Evolutionary conservation across 1,139 yeast species (phyloP).

Genomic region (Nakaseomyces delphensis): DNA sequence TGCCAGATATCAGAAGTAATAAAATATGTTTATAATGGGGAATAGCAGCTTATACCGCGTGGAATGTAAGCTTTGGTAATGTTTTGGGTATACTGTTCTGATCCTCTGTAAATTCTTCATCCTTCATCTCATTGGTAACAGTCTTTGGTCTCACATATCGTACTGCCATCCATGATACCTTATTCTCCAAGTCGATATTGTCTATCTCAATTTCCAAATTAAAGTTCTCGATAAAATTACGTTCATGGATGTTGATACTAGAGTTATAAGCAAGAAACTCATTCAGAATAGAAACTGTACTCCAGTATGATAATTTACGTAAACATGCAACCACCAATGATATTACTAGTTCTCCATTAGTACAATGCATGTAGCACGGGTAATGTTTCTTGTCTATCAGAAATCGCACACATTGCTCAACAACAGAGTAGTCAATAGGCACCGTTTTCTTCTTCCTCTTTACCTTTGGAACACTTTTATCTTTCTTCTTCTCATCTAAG

Average conservation of each 20-base stretch:
- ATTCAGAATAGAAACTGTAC: conserved; percentile 75
- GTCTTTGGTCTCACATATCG: conserved; percentile 12
- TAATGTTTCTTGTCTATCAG: conserved; percentile 51
- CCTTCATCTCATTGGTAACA: conserved; percentile 7
- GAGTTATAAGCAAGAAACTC: conserved; percentile 75
- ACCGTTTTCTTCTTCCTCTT: conserved; percentile 74
- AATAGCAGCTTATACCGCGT: conserved; percentile 14
- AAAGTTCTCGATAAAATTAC: conserved; percentile 75
- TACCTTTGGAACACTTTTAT: conserved; percentile 37
- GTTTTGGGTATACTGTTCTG: conserved; percentile 16
- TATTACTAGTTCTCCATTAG: conserved; percentile 84
- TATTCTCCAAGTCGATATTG: conserved; percentile 22
- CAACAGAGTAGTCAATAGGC: conserved; percentile 62
- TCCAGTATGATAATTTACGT: conserved; percentile 80
- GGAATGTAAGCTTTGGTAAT: conserved; percentile 24
- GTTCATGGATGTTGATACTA: conserved; percentile 73
- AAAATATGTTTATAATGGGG: background rate
- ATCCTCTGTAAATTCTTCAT: conserved; percentile 8
- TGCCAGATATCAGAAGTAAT: no score
- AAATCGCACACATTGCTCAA: conserved; percentile 49
- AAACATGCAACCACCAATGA: conserved; percentile 78
- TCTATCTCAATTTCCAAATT: conserved; percentile 50
- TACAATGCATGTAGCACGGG: conserved; percentile 78
- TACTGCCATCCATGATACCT: conserved; percentile 27
- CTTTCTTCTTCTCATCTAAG: conserved; percentile 35